These are phyloP conservation scores for Arxiozyma telluris DNA, from an alignment of 1,139 yeast species.

Conservation along the genomic window DNA sequence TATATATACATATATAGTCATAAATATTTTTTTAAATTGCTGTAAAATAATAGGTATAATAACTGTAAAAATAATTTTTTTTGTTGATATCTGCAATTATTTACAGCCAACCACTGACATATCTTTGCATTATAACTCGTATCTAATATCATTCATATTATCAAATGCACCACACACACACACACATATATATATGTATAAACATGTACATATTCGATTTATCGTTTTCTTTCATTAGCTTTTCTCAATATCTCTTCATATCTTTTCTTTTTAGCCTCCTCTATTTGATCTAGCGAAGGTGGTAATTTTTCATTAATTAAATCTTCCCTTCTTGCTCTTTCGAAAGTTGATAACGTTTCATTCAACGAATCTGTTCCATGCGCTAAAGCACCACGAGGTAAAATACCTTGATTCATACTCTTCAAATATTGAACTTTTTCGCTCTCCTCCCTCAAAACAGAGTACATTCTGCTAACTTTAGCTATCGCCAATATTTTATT, in stretches of 20 bases:
- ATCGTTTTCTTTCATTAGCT: slow-evolving; percentile 7
- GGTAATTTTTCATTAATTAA: slow-evolving; percentile 81
- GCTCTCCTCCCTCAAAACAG: slow-evolving; percentile 78
- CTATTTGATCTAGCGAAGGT: slow-evolving; percentile 58
- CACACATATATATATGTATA: not conserved
- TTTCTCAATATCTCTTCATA: slow-evolving; percentile 15
- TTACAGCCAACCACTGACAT: not conserved
- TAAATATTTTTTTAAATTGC: not conserved
- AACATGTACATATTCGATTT: not conserved
- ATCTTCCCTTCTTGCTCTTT: slow-evolving; percentile 79
- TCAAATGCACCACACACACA: not conserved
- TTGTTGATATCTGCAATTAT: no score
- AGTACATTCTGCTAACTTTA: slow-evolving; percentile 87
- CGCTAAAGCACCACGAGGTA: slow-evolving; percentile 83
- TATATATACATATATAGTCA: no score
- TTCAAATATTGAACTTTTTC: slow-evolving; percentile 81
- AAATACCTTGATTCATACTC: slow-evolving; percentile 53
- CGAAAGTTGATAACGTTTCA: slow-evolving; percentile 63
- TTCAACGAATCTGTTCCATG: slow-evolving; percentile 77
- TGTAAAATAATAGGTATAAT: not conserved
- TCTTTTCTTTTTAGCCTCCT: slow-evolving; percentile 38
- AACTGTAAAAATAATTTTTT: no score
- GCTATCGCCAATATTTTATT: slow-evolving; percentile 94
- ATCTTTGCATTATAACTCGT: not conserved
- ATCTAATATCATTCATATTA: not conserved